phyloP scores from a whole-genome alignment of 2,329 filamentous ascomycete genomes.

The Penicillium freii region DNA sequence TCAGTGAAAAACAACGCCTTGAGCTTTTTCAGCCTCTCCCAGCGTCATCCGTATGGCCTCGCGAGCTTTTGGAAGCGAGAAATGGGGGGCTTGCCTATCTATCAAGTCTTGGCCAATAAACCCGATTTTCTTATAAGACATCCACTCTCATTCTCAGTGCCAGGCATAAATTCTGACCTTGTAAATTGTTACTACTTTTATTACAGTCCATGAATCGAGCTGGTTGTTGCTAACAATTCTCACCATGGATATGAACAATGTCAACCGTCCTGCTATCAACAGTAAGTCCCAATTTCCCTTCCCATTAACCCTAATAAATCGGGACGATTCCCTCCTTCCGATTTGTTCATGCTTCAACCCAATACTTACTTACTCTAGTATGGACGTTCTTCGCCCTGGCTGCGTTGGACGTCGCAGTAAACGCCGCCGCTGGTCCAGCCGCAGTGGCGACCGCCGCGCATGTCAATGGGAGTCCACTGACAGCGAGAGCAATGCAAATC shows the following conservation, averaged over 20 bases:
- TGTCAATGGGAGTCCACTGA: constrained; percentile 14
- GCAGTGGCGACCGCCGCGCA: constrained; percentile 18
- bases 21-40: background rate
- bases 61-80: background rate
- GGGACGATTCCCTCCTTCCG: background rate
- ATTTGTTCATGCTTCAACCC: background rate
- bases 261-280: constrained; percentile 10
- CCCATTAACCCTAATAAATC: background rate
- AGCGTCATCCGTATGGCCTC: background rate
- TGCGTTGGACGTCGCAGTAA: constrained; percentile 16
- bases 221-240: background rate
- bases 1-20: background rate
- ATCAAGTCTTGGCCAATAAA: background rate
- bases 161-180: background rate
- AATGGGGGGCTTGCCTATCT: background rate
- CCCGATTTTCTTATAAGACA: background rate
- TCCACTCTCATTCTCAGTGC: background rate
- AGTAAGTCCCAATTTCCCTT: background rate
- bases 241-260: constrained; percentile 4
- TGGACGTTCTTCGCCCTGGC: constrained; percentile 18
- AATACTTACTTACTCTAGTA: constrained; percentile 5
- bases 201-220: background rate
- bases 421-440: constrained; percentile 18
- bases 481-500: constrained; percentile 14
- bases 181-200: background rate